Evolutionary conservation across 2,329 filamentous ascomycete genomes (phyloP).

Genomic region (Trichophyton benhamiae): DNA sequence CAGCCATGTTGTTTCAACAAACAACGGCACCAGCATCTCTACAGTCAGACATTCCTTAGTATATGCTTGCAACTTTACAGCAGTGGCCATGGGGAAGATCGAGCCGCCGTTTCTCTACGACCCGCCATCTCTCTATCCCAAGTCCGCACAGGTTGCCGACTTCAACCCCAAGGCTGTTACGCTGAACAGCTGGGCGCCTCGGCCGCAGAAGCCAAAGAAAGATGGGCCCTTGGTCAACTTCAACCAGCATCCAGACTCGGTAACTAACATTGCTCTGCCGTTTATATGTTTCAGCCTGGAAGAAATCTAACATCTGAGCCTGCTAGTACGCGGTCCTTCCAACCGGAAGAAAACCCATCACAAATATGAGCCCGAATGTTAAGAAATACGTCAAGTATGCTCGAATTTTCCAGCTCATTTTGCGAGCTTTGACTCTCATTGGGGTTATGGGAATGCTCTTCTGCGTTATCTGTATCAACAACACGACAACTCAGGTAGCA

Average conservation of each 20-base stretch:
- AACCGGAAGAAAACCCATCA: slow-evolving; percentile 48
- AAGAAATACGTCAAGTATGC: slow-evolving; percentile 60
- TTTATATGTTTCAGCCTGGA: neutral
- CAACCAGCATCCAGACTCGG: slow-evolving; percentile 70
- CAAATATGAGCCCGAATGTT: slow-evolving; percentile 55
- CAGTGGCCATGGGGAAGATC: slow-evolving; percentile 38
- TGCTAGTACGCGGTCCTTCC: slow-evolving; percentile 42
- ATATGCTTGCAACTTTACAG: neutral
- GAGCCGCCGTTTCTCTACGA: slow-evolving; percentile 65
- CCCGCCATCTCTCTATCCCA: slow-evolving; percentile 40
- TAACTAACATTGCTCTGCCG: slow-evolving; percentile 32
- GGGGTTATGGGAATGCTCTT: slow-evolving; percentile 60
- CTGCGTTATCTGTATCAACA: slow-evolving; percentile 63
- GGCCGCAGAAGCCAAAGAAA: slow-evolving; percentile 48
- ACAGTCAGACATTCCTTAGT: neutral
- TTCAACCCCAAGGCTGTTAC: slow-evolving; percentile 85
- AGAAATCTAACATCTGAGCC: neutral
- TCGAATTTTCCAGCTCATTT: slow-evolving; percentile 54
- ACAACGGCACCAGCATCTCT: neutral
- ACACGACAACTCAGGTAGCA: slow-evolving; percentile 49
- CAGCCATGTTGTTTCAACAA: neutral
- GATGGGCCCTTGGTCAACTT: slow-evolving; percentile 69
- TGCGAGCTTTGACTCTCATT: slow-evolving; percentile 56
- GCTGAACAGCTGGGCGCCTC: slow-evolving; percentile 60
- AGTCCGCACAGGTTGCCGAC: slow-evolving; percentile 39